Evolutionary conservation across 345 rosid genomes (phyloP), one percentile per base, ranked within the genome.

Genomic region (Mallotus nudiflorus): DNA sequence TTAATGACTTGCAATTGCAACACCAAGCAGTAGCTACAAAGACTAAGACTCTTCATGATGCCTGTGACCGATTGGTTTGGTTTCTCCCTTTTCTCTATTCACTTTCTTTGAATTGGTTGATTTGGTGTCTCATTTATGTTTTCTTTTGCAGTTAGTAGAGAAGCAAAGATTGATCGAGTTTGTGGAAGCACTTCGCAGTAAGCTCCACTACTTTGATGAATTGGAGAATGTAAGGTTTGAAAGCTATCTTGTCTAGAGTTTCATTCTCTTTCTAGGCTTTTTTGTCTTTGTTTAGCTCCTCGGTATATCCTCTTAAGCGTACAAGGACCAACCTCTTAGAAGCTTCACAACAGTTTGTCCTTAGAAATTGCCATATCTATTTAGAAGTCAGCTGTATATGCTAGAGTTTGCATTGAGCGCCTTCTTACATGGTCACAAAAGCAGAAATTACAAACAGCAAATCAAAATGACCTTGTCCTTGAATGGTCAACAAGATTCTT

Each of bases 11-110:
- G 54, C 96, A 94, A 74, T 81, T 88, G 79, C 98, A 94, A 71
- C 97, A 94, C 81, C 97, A 91, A 74, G 91, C 89, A 0, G 98
- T 94, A 60, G 91, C 91, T n/a, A 91, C 93, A 74, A 94, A 94
- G 83, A 94, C 98, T 59, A 94, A 94, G 85, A 94, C 97, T 74
- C 97, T 94, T 79, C 98, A 94, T 69, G 98, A 94, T 79, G 98
- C 98, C 65, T 94, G 97, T 67, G 96, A 94, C 60, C 87, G 92
- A 72, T 73, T 94, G 97, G 98, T 94, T 70, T 76, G 71, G 24
- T 67, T 78, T 75, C 65, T 71, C 29, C 33, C 54, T 29, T 78
- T 66, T 66, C 24, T 16, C 56, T 37, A 33, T 68, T 70, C 63
- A 65, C 50, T 52, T 6, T 22, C 20, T 19, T 35, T 42, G n/a